Base-by-base conservation (phyloP, 805 yeast species). In the Candida glaebosa region DNA sequence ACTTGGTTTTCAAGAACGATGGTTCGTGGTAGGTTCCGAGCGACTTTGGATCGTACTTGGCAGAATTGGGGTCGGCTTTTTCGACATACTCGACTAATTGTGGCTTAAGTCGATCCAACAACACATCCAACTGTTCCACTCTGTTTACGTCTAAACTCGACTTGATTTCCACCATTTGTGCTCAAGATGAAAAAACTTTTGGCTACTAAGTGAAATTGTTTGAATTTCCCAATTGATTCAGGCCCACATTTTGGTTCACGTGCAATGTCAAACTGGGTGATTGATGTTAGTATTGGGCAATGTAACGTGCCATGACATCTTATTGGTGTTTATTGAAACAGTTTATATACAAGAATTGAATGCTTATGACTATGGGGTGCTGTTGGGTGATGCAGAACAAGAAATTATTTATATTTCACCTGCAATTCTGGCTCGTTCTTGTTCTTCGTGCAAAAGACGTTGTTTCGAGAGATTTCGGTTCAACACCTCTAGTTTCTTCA, bases 401-500 rank as follows among this genome's bases (percentile, higher is more conserved):
- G 15, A 8, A 7, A 9, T 30, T 10, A 16, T 14, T 30, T 16
- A 14, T 30, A 30, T 12, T 9, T 14, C 6, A 8, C 44, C 41
- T 7, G 25, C 35, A 8, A 51, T 32, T 38, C 48, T 38, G 17
- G 26, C 46, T 39, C 63, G 32, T 63, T 68, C 56, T 63, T 74
- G 45, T 60, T 68, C 50, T 46, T 61, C 61, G 30, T 41, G 43
- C 5, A 56, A 37, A 31, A 51, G 54, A 31, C 56, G 53, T 50
- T 58, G 66, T 37, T 48, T 57, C 8, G 69, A 53, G 50, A 69
- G 62, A 50, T 68, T 70, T 45, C 80, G 73, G 55, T 84, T 78
- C 62, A 85, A 66, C 4, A 75, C 65, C 33, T 76, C 80, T 40
- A 89, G 69, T 61, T 87, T 88, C 44, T 69, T 69, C 75, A 87